A percentile compares a stretch with the other conserved stretches of the same genome.
Evolutionary conservation across 1,284 basidiomycete genomes (phyloP).

Genomic region (Ustilago nuda): DNA sequence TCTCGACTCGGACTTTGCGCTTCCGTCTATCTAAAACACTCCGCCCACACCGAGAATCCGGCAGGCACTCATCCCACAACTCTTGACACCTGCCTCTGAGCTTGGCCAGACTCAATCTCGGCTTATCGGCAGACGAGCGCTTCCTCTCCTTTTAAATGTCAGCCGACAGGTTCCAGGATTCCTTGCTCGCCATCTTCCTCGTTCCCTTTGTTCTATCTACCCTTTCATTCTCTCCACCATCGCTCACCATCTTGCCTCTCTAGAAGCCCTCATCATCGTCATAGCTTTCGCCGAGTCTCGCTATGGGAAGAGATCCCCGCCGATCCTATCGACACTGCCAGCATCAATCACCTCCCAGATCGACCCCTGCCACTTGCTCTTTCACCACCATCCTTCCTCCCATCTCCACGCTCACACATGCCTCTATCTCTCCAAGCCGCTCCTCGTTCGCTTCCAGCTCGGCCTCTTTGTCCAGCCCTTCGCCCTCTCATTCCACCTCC

Average conservation of each 20-base stretch:
- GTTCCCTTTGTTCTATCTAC: constrained; percentile 1
- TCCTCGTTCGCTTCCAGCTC: constrained; percentile 22
- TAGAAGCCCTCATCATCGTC: background rate
- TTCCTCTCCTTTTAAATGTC: constrained; percentile 18
- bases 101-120: background rate
- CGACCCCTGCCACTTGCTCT: constrained; percentile 9
- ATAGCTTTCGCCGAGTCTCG: constrained; percentile 8
- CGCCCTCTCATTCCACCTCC: constrained; percentile 13
- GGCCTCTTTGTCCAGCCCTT: constrained; percentile 19
- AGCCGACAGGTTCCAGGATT: background rate
- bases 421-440: constrained; percentile 1
- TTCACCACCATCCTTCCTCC: constrained; percentile 24
- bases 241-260: background rate
- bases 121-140: background rate
- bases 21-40: constrained; percentile 4
- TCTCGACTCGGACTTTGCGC: constrained; percentile 9
- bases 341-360: constrained; percentile 19
- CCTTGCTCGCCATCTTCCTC: background rate
- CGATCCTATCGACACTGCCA: constrained; percentile 17
- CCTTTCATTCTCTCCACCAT: background rate
- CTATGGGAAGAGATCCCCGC: constrained; percentile 24
- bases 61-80: background rate
- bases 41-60: constrained; percentile 11
- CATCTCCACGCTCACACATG: constrained; percentile 20
- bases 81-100: background rate